These are phyloP conservation scores for Wickerhamomyces hampshirensis DNA, from an alignment of 805 yeast species.

Conservation along the genomic window DNA sequence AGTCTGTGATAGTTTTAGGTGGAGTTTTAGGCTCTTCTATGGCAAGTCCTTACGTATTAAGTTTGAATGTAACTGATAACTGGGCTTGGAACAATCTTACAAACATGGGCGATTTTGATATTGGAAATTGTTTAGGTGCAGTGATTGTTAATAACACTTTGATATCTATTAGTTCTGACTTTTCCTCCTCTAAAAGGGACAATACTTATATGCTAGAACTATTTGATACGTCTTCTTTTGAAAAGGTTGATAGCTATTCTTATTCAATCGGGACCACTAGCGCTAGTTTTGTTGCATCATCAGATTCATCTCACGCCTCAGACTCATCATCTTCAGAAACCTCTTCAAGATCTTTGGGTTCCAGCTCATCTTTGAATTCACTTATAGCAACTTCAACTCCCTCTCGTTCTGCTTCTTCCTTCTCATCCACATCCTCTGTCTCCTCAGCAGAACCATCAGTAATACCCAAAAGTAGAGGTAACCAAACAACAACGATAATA, in stretches of 20 bases:
- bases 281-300: too few relatives aligned
- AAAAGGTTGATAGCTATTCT: slow-evolving; percentile 20
- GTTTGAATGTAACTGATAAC: slow-evolving; percentile 17
- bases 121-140: slow-evolving; percentile 38
- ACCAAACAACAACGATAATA: slow-evolving; percentile 3
- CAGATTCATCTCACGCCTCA: too few relatives aligned
- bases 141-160: slow-evolving; percentile 48
- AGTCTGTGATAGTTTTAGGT: slow-evolving; percentile 50
- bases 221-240: slow-evolving; percentile 35
- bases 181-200: slow-evolving; percentile 22
- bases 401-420: neutral
- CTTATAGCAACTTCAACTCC: neutral
- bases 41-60: slow-evolving; percentile 26
- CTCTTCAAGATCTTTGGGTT: neutral
- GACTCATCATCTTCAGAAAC: neutral
- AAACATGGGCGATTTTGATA: slow-evolving; percentile 20
- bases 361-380: slow-evolving; percentile 1
- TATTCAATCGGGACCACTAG: neutral
- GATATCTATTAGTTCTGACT: slow-evolving; percentile 32
- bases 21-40: slow-evolving; percentile 49
- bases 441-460: slow-evolving; percentile 1
- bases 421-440: slow-evolving; percentile 29
- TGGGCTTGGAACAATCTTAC: slow-evolving; percentile 25
- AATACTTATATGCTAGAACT: slow-evolving; percentile 32
- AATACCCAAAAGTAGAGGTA: neutral